A percentile compares a stretch with the other conserved stretches of the same genome.
Conservation (phyloP, 306 rosid species). For the Prunus kanzakura region DNA sequence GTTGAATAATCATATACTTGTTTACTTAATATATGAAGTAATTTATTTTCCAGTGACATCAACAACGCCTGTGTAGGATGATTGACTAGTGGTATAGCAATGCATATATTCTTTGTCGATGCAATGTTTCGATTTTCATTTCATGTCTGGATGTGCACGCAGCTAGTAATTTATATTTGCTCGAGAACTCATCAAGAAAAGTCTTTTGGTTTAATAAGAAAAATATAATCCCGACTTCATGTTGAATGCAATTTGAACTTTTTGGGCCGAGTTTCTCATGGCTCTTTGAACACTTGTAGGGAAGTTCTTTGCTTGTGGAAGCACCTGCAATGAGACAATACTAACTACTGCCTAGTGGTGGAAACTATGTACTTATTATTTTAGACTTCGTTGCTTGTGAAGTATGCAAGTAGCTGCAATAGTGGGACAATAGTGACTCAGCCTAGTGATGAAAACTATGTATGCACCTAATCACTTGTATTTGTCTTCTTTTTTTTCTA, state of each 20-base stretch:
- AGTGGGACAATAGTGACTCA: not conserved
- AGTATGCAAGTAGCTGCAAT: not conserved
- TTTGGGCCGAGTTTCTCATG: not conserved
- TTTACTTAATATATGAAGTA: not conserved
- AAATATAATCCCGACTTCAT: no score
- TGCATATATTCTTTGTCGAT: not conserved
- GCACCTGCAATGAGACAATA: not conserved
- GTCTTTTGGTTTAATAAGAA: not conserved
- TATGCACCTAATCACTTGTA: not conserved
- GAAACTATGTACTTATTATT: not conserved
- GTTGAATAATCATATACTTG: conserved; percentile 15
- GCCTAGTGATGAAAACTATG: conserved; percentile 1
- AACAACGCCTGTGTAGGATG: not conserved
- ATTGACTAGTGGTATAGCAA: not conserved
- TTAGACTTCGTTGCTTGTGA: not conserved
- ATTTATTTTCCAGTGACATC: not conserved
- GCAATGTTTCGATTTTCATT: not conserved
- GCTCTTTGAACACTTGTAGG: not conserved
- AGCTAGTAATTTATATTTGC: no score
- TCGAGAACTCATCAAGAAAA: not conserved
- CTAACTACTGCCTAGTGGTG: not conserved
- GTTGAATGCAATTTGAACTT: not conserved
- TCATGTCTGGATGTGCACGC: no score
- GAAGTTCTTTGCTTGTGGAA: not conserved
- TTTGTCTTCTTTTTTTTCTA: not conserved